A percentile compares a stretch with the other conserved stretches of the same genome.
Evolutionary conservation across 176 grass and related monocot species (phyloP).

Genomic region (Carex pumila): DNA sequence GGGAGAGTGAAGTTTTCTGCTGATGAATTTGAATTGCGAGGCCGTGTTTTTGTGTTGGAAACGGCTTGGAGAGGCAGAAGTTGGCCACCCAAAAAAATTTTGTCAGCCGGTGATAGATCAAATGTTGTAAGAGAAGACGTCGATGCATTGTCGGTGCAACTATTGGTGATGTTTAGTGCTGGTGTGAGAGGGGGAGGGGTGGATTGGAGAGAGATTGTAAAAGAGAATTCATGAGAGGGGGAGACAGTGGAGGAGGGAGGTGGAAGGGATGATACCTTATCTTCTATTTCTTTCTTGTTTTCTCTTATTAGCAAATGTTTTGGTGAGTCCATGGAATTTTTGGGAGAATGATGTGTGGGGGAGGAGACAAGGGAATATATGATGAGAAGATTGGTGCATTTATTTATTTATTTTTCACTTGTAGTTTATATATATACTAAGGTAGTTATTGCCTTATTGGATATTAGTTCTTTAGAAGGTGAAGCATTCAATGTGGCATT

Average conservation of each 20-base stretch:
- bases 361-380: conserved; percentile 36
- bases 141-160: conserved; percentile 30
- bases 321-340: conserved; percentile 36
- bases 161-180: not conserved
- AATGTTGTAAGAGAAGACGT: not conserved
- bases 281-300: conserved; percentile 15
- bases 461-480: conserved; percentile 10
- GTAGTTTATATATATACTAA: not conserved
- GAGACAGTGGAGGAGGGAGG: conserved; percentile 19
- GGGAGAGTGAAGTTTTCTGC: conserved; percentile 26
- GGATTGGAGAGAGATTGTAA: conserved; percentile 31
- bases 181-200: conserved; percentile 11
- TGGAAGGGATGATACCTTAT: conserved; percentile 18
- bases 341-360: not conserved
- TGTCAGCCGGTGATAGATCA: not conserved
- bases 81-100: conserved; percentile 24
- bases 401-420: not conserved
- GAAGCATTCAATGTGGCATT: conserved; percentile 5
- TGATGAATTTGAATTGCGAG: conserved; percentile 17
- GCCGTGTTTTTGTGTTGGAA: not conserved
- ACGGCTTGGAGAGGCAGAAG: conserved; percentile 12
- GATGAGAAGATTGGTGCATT: not conserved
- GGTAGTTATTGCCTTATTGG: not conserved
- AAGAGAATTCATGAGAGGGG: conserved; percentile 48
- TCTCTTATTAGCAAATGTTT: conserved; percentile 24